Evolutionary conservation across 1,139 yeast species (phyloP).

Genomic region (Taphrina betulina): DNA sequence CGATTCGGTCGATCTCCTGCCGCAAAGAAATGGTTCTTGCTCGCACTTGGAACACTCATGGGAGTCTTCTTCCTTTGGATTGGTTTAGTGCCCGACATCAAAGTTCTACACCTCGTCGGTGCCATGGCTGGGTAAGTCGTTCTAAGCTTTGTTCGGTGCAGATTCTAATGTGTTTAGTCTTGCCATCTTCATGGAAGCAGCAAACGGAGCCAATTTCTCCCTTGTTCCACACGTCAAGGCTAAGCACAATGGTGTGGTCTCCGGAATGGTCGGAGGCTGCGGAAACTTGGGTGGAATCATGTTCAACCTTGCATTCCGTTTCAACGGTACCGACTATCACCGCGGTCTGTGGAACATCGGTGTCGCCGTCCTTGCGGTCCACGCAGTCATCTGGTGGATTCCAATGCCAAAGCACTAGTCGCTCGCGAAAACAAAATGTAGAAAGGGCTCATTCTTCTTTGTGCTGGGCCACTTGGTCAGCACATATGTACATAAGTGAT

Average conservation of each 20-base stretch:
- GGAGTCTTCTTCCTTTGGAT: conserved; percentile 45
- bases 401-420: conserved; percentile 31
- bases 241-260: conserved; percentile 45
- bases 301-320: conserved; percentile 45
- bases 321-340: conserved; percentile 25
- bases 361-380: conserved; percentile 15
- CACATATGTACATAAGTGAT: too few relatives aligned
- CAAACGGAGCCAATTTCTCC: conserved; percentile 46
- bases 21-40: conserved; percentile 44
- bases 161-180: too few relatives aligned
- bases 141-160: too few relatives aligned
- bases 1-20: conserved; percentile 39
- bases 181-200: conserved; percentile 46
- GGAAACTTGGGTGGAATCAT: conserved; percentile 46
- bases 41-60: conserved; percentile 43
- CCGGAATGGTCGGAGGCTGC: conserved; percentile 45
- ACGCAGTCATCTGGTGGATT: conserved; percentile 21
- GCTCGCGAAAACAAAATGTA: too few relatives aligned
- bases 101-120: conserved; percentile 42
- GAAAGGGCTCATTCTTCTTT: too few relatives aligned
- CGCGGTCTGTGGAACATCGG: conserved; percentile 25
- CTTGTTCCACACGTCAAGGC: conserved; percentile 45
- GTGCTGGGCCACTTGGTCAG: too few relatives aligned
- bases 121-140: conserved; percentile 43
- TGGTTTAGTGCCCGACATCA: conserved; percentile 40